These are phyloP conservation scores for Purpureocillium lavendulum DNA, from an alignment of 2,329 filamentous ascomycete genomes.

Conservation along the genomic window DNA sequence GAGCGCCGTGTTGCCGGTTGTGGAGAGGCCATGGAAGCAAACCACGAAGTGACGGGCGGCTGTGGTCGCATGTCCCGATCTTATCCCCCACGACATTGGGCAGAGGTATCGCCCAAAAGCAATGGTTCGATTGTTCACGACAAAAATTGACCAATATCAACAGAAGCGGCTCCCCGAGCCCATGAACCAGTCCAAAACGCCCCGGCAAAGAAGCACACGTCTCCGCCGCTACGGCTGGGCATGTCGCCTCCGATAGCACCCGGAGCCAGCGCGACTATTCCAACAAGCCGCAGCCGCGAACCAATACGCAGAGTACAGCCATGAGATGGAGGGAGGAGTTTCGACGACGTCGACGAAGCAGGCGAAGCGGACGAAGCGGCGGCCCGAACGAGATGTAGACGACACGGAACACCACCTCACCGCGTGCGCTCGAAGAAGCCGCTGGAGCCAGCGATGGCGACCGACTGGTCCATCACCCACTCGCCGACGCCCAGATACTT, in stretches of 20 bases:
- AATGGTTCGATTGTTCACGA: neutral
- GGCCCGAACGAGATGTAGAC: too few relatives aligned
- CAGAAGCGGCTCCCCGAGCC: too few relatives aligned
- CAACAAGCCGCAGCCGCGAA: too few relatives aligned
- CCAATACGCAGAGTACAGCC: neutral
- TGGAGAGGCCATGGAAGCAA: conserved; percentile 3
- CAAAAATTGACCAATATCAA: neutral
- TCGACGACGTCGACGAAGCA: neutral
- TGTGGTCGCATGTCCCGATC: too few relatives aligned
- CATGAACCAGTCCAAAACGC: too few relatives aligned
- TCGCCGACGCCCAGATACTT: conserved; percentile 92
- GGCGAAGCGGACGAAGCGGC: neutral
- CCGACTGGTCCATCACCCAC: conserved; percentile 96
- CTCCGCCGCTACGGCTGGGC: too few relatives aligned
- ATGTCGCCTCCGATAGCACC: neutral
- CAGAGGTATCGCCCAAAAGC: too few relatives aligned
- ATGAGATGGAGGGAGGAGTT: neutral
- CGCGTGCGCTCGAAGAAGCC: conserved; percentile 87
- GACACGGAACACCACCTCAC: conserved; percentile 31
- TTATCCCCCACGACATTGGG: too few relatives aligned
- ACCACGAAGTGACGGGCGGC: too few relatives aligned
- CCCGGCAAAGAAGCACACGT: too few relatives aligned
- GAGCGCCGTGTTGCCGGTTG: conserved; percentile 2
- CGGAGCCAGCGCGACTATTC: too few relatives aligned
- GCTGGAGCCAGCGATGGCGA: conserved; percentile 81